Evolutionary conservation across 1,139 yeast species (phyloP).

Genomic region (Scheffersomyces stambukii): DNA sequence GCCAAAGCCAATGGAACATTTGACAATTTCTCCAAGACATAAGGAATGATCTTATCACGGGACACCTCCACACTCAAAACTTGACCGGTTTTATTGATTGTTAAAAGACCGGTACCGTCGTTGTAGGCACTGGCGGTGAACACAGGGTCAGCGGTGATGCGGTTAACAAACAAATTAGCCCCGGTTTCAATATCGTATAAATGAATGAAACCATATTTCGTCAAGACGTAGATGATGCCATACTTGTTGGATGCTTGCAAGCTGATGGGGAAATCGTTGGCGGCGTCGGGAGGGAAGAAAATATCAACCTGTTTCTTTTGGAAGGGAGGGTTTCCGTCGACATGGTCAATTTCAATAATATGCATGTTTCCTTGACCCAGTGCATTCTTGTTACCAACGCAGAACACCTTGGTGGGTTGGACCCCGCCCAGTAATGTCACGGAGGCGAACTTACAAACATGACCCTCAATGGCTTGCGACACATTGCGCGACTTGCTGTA

Average conservation of each 20-base stretch:
- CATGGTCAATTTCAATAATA: constrained; percentile 94
- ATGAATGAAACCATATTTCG: constrained; percentile 96
- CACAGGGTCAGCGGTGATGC: constrained; percentile 95
- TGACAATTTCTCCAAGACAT: constrained; percentile 79
- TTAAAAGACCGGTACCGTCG: constrained; percentile 76
- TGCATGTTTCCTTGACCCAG: constrained; percentile 86
- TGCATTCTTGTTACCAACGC: constrained; percentile 84
- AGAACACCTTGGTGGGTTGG: constrained; percentile 79
- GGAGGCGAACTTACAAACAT: constrained; percentile 85
- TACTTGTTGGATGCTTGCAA: constrained; percentile 81
- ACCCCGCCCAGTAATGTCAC: constrained; percentile 71
- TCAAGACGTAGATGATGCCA: constrained; percentile 83
- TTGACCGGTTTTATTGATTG: constrained; percentile 94
- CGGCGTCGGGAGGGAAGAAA: constrained; percentile 95
- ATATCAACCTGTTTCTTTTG: constrained; percentile 88
- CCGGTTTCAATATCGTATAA: constrained; percentile 93
- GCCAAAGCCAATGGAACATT: constrained; percentile 85
- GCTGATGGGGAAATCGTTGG: constrained; percentile 94
- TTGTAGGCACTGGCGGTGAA: constrained; percentile 83
- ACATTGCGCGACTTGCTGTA: constrained; percentile 84
- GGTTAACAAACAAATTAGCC: constrained; percentile 86
- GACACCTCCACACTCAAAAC: constrained; percentile 90
- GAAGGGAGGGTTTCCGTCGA: constrained; percentile 79
- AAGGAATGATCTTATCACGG: constrained; percentile 81
- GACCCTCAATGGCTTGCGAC: constrained; percentile 97